Conservation (phyloP, 176 grass and related monocot species). For the Bolboschoenus planiculmis region DNA sequence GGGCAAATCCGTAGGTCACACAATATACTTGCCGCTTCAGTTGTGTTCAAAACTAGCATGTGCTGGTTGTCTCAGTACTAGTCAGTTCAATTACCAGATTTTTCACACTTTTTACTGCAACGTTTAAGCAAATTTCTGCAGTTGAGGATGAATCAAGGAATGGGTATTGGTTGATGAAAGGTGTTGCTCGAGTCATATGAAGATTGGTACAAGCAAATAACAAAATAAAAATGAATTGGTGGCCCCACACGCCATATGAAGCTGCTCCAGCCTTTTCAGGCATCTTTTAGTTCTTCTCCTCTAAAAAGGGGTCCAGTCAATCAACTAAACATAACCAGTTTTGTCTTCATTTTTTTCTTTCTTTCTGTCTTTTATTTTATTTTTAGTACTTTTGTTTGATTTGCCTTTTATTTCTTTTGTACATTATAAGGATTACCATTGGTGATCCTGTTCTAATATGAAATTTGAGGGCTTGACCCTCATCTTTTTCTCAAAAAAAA, state of each 20-base stretch:
- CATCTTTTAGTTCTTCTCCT: background rate
- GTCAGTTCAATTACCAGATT: background rate
- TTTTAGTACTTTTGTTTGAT: no score
- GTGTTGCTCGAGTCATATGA: background rate
- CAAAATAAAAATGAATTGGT: background rate
- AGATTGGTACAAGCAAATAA: background rate
- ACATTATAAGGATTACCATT: no score
- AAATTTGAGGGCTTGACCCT: no score
- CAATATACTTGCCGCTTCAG: background rate
- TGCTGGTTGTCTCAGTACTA: background rate
- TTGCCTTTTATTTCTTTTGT: no score
- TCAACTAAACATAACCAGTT: no score
- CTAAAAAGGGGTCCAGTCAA: background rate
- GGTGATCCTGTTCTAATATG: no score
- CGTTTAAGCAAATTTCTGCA: background rate
- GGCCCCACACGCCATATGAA: background rate
- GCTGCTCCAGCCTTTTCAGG: background rate
- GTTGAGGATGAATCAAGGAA: background rate
- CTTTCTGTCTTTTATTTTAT: no score
- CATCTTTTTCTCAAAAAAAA: no score
- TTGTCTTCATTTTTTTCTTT: no score
- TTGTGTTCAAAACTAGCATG: background rate
- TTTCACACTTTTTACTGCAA: background rate
- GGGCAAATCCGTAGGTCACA: background rate
- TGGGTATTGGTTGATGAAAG: background rate